Base-by-base conservation (phyloP, 2,329 filamentous ascomycete genomes). In the Aspergillus ochraceus region DNA sequence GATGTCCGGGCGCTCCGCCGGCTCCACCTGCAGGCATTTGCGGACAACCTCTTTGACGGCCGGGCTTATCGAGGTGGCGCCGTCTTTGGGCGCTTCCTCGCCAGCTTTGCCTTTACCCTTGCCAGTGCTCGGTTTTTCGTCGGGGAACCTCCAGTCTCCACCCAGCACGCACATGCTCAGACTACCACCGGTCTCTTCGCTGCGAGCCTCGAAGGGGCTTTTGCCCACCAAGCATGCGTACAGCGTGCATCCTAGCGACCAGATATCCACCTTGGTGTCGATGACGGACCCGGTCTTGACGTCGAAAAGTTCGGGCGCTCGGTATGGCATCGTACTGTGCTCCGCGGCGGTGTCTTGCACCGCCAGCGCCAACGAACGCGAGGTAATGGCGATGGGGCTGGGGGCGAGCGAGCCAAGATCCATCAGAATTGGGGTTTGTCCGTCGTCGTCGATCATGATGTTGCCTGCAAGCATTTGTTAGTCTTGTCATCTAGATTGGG, bases 271-370 rank as follows among this genome's bases (percentile, higher is more conserved):
- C 74, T 97, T 97, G 12, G 93, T 96, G 77, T 98, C 95, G 71
- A 99, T 90, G 54, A 92, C 86, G 52, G 89, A 88, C 63, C 91
- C 94, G 3, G 92, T 97, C 79, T 96, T 96, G 58, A 98, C 95
- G 75, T 99, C 95, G 77, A 99, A 99, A 61, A 99, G 88, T 78
- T 99, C 95, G 0, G 95, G 95, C 1, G 95, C 95, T 60, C 95
- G 92, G 79, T 99, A 99, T 0, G 95, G 93, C 94, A 99, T 98
- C 46, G 95, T 99, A 65, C 89, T 94, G 81, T 98, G 94, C 76
- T 99, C 95, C 57, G 94, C 95, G 22, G 95, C 95, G 46, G 87
- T 90, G 76, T 99, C 95, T 79, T 98, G 95, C 39, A 96, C 90
- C 55, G 93, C 91, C 52, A 99, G 86, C 49, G 95, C 95, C 57